A percentile compares a stretch with the other conserved stretches of the same genome.
Evolutionary conservation across 768 basidiomycete species (phyloP).

Genomic region (Leccinum imitatum): DNA sequence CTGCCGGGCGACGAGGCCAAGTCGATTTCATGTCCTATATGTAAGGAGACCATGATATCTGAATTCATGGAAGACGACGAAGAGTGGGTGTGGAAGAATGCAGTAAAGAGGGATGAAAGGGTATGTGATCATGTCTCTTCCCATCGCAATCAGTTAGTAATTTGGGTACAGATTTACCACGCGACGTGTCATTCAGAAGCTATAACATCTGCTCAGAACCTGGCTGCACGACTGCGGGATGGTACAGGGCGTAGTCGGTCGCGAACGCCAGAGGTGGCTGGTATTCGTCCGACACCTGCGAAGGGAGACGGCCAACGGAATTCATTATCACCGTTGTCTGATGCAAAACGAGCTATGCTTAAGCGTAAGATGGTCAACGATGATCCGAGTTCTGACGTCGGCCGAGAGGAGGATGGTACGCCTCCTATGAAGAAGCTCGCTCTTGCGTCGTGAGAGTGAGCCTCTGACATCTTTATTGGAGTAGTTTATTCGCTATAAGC

Average conservation of each 20-base stretch:
- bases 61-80: conserved; percentile 96
- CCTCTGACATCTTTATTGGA: conserved; percentile 30
- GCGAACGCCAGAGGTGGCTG: conserved; percentile 64
- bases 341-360: conserved; percentile 51
- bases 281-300: conserved; percentile 40
- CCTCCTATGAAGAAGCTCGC: conserved; percentile 72
- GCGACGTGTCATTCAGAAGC: conserved; percentile 93
- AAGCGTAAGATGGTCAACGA: conserved; percentile 77
- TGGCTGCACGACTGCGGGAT: conserved; percentile 67
- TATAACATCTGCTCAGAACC: conserved; percentile 55
- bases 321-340: conserved; percentile 51
- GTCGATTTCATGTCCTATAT: conserved; percentile 86
- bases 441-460: conserved; percentile 35
- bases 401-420: conserved; percentile 43
- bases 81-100: conserved; percentile 98
- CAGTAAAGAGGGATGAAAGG: conserved; percentile 77
- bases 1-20: conserved; percentile 89
- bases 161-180: conserved; percentile 71
- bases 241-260: conserved; percentile 68
- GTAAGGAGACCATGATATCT: conserved; percentile 89
- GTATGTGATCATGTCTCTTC: conserved; percentile 44
- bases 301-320: conserved; percentile 30
- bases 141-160: conserved; percentile 1
- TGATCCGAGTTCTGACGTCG: conserved; percentile 36
- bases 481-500: conserved; percentile 32